phyloP scores from a whole-genome alignment of 768 basidiomycete genomes.

The Gyrodon lividus region DNA sequence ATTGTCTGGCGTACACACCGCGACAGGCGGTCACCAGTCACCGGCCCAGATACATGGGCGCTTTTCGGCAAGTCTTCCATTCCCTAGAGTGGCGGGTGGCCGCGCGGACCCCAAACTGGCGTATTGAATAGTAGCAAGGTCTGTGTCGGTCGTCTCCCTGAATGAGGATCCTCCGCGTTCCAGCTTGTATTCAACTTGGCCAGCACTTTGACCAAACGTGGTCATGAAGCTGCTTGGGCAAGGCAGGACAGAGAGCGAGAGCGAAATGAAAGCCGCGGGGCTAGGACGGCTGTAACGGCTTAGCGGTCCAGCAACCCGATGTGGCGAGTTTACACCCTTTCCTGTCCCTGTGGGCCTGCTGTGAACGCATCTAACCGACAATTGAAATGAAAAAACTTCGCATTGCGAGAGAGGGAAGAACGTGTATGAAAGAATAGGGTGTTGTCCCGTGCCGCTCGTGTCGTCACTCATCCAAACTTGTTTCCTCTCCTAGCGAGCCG shows the following conservation, averaged over 20 bases:
- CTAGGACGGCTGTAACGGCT: background rate
- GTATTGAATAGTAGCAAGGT: too few species aligned
- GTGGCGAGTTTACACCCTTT: background rate
- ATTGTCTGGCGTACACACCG: background rate
- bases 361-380: background rate
- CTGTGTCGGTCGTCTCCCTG: too few species aligned
- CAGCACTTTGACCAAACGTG: too few species aligned
- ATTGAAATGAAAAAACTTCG: background rate
- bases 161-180: too few species aligned
- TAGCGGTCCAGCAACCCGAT: background rate
- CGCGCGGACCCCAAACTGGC: too few species aligned
- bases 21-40: background rate
- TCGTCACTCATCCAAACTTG: background rate
- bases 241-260: too few species aligned
- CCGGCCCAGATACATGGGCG: too few species aligned
- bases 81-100: too few species aligned
- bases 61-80: too few species aligned
- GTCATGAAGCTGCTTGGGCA: too few species aligned
- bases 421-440: background rate
- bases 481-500: constrained; percentile 7
- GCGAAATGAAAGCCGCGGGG: background rate
- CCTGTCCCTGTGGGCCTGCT: background rate
- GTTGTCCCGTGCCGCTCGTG: background rate
- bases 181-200: too few species aligned
- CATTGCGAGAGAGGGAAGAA: background rate